phyloP scores from a whole-genome alignment of 1,284 basidiomycete species.

The Coniophora puteana region DNA sequence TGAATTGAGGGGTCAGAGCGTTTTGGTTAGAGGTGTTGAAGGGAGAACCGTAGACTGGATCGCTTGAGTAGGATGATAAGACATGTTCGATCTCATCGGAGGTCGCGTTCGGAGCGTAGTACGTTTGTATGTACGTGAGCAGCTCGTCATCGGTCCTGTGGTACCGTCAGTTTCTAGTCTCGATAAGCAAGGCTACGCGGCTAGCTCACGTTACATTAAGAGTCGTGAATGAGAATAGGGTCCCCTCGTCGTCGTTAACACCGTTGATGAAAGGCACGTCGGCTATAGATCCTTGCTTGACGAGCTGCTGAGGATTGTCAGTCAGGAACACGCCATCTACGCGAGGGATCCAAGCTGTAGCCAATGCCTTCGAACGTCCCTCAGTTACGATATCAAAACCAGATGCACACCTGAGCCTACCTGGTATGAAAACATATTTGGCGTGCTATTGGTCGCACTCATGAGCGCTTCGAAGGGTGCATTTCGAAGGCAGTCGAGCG shows the following conservation, averaged over 20 bases:
- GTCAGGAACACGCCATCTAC: slow-evolving; percentile 45
- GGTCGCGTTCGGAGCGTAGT: slow-evolving; percentile 28
- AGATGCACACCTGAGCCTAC: slow-evolving; percentile 12
- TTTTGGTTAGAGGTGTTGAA: slow-evolving; percentile 43
- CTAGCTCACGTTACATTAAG: slow-evolving; percentile 36
- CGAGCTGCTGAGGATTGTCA: slow-evolving; percentile 34
- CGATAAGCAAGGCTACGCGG: not conserved
- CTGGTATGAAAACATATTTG: slow-evolving; percentile 23
- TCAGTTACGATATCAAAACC: not conserved
- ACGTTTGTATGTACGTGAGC: slow-evolving; percentile 28
- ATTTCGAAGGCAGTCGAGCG: slow-evolving; percentile 35
- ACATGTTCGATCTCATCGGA: slow-evolving; percentile 29
- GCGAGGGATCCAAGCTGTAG: slow-evolving; percentile 42
- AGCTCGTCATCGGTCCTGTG: slow-evolving; percentile 33
- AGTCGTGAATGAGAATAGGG: slow-evolving; percentile 39
- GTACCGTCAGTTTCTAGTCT: not conserved
- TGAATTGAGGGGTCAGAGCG: slow-evolving; percentile 44
- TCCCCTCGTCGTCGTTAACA: slow-evolving; percentile 45
- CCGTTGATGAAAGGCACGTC: slow-evolving; percentile 41
- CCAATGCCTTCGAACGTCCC: slow-evolving; percentile 26
- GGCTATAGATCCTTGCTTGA: slow-evolving; percentile 35
- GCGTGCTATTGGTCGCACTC: slow-evolving; percentile 27
- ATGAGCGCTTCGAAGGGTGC: slow-evolving; percentile 26
- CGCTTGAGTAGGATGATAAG: slow-evolving; percentile 34
- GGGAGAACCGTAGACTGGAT: slow-evolving; percentile 41